These are phyloP conservation scores for Arabidopsis thaliana DNA, from an alignment of 345 rosid genomes.

Conservation along the genomic window DNA sequence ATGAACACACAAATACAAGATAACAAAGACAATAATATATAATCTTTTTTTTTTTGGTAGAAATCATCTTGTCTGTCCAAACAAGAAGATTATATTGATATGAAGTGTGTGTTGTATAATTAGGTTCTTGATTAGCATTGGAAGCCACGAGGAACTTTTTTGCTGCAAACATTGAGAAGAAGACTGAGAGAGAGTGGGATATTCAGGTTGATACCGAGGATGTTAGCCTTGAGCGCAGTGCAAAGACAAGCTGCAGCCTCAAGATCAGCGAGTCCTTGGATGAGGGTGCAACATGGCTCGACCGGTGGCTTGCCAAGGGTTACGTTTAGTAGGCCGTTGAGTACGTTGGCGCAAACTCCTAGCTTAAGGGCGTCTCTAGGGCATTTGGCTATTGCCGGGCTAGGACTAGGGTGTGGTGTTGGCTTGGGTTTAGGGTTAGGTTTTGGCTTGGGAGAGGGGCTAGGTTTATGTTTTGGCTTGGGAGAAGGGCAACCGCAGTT, in stretches of 20 bases:
- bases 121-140: slow-evolving; percentile 47
- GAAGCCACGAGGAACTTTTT: slow-evolving; percentile 47
- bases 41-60: background rate
- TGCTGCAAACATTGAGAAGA: slow-evolving; percentile 53
- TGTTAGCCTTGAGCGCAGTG: slow-evolving; percentile 54
- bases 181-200: slow-evolving; percentile 53
- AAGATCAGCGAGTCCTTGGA: slow-evolving; percentile 54
- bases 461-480: slow-evolving; percentile 51
- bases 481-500: slow-evolving; percentile 55
- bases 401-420: slow-evolving; percentile 46
- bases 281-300: slow-evolving; percentile 51
- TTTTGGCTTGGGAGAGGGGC: slow-evolving; percentile 37
- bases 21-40: background rate
- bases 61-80: slow-evolving; percentile 18
- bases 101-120: slow-evolving; percentile 21
- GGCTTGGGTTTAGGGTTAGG: slow-evolving; percentile 46
- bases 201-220: slow-evolving; percentile 56
- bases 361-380: slow-evolving; percentile 55
- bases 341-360: slow-evolving; percentile 53
- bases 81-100: slow-evolving; percentile 29
- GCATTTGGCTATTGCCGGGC: slow-evolving; percentile 39
- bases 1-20: slow-evolving; percentile 18
- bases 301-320: slow-evolving; percentile 53
- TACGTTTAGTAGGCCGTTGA: slow-evolving; percentile 48
- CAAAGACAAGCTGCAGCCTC: slow-evolving; percentile 68